These are phyloP conservation scores for Lasiosphaeris hirsuta DNA, from an alignment of 495 filamentous ascomycete genomes.

Conservation along the genomic window DNA sequence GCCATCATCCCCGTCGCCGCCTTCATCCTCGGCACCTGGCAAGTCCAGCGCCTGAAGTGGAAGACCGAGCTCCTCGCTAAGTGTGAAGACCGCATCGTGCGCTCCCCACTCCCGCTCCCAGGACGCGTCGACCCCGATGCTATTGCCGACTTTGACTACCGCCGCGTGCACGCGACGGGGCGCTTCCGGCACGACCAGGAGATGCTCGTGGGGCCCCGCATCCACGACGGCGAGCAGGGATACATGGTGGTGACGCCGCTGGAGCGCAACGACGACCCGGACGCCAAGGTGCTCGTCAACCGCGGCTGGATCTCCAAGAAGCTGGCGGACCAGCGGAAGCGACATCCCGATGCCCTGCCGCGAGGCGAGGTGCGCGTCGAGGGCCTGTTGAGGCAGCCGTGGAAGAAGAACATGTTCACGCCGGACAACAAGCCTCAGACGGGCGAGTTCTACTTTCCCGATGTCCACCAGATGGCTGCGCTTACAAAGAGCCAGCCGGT, in stretches of 20 bases:
- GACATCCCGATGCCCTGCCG: conserved; percentile 57
- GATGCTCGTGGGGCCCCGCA: conserved; percentile 90
- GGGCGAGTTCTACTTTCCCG: conserved; percentile 90
- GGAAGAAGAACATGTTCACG: conserved; percentile 97
- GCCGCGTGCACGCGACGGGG: conserved; percentile 76
- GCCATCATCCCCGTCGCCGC: conserved; percentile 88
- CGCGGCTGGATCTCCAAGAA: conserved; percentile 86
- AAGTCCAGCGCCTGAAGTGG: conserved; percentile 89
- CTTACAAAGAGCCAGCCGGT: conserved; percentile 80
- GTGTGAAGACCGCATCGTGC: conserved; percentile 84
- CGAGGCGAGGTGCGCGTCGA: conserved; percentile 69
- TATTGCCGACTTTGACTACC: conserved; percentile 87
- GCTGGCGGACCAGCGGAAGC: conserved; percentile 56
- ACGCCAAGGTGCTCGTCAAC: conserved; percentile 69
- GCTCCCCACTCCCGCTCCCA: conserved; percentile 82
- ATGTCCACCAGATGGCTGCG: conserved; percentile 88
- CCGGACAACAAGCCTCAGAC: conserved; percentile 80
- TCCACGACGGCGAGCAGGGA: conserved; percentile 84
- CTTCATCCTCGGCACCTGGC: conserved; percentile 89
- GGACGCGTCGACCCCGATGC: conserved; percentile 73
- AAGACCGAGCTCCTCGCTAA: conserved; percentile 88
- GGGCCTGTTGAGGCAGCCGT: conserved; percentile 82
- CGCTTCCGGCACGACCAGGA: conserved; percentile 80
- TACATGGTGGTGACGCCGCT: conserved; percentile 89
- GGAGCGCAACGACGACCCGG: conserved; percentile 53